Percentiles rank a stretch among this genome's conserved stretches.
Evolutionary conservation across 2,329 filamentous ascomycete species (phyloP).

Genomic region (Knufia petricola): DNA sequence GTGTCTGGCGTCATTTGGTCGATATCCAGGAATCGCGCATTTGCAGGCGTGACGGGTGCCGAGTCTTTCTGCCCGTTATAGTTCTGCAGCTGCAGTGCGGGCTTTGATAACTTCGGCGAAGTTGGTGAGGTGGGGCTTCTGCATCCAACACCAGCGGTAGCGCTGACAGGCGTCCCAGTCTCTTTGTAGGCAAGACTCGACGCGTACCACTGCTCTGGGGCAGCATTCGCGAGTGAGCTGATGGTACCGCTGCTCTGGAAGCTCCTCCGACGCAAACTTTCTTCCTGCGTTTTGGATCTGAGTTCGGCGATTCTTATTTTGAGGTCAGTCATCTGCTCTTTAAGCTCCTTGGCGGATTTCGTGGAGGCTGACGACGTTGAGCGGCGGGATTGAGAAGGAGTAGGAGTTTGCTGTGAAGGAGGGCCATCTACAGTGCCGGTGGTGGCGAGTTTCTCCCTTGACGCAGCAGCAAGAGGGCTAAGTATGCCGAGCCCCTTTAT

Average conservation of each 20-base stretch:
- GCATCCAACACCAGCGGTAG: constrained; percentile 29
- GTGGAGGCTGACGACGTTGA: constrained; percentile 16
- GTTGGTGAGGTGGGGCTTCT: constrained; percentile 11
- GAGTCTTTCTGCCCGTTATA: background rate
- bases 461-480: constrained; percentile 11
- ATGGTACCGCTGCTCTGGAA: constrained; percentile 64
- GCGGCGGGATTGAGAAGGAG: constrained; percentile 13
- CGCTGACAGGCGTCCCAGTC: constrained; percentile 28
- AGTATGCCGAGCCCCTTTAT: constrained; percentile 20
- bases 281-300: constrained; percentile 67
- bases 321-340: constrained; percentile 75
- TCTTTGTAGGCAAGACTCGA: constrained; percentile 31
- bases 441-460: constrained; percentile 15
- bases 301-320: constrained; percentile 76
- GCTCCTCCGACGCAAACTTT: constrained; percentile 68
- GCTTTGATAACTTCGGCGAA: background rate
- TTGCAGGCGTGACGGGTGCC: constrained; percentile 13
- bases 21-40: constrained; percentile 13
- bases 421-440: background rate
- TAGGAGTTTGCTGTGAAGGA: background rate
- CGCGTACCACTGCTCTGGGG: constrained; percentile 45
- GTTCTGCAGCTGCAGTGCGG: background rate
- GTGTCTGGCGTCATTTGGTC: constrained; percentile 15
- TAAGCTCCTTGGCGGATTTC: constrained; percentile 44
- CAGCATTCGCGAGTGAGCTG: constrained; percentile 70